Conservation (phyloP, 768 basidiomycete genomes). For the Panellus pusillus region DNA sequence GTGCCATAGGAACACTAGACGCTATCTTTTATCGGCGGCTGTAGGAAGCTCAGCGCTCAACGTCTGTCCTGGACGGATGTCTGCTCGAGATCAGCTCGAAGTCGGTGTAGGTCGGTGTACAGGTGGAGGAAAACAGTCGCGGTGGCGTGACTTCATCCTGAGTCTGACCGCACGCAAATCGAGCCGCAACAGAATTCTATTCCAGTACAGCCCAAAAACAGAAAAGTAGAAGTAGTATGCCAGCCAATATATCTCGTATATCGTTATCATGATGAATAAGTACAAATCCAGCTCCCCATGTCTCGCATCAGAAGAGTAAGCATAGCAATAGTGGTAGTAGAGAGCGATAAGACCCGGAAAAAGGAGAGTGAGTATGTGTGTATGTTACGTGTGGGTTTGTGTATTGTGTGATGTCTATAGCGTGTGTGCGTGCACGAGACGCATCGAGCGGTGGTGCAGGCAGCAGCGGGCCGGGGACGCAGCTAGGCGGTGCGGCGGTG, state of each 20-base stretch:
- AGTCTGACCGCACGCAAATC: background rate
- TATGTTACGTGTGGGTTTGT: background rate
- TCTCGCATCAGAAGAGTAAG: slow-evolving; percentile 5
- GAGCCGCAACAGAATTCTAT: slow-evolving; percentile 6
- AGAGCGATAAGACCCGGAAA: slow-evolving; percentile 1
- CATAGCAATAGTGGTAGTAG: background rate
- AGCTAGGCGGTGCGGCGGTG: slow-evolving; percentile 1
- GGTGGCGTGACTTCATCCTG: no score
- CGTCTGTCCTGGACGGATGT: no score
- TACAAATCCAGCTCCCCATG: slow-evolving; percentile 10
- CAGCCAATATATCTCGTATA: background rate
- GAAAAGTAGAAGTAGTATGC: background rate
- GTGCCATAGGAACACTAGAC: no score
- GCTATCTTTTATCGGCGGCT: no score
- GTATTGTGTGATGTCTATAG: slow-evolving; percentile 7
- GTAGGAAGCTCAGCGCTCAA: no score
- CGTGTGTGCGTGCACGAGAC: slow-evolving; percentile 1
- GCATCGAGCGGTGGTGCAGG: slow-evolving; percentile 6
- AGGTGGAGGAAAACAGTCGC: no score
- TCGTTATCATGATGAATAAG: background rate
- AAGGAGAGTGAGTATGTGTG: background rate
- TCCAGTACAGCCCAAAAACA: background rate
- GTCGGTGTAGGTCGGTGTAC: no score
- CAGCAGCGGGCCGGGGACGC: background rate
- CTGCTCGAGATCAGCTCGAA: no score